Evolutionary conservation across 108 stramenopile species (phyloP).

Genomic region (Skeletonema marinoi): DNA sequence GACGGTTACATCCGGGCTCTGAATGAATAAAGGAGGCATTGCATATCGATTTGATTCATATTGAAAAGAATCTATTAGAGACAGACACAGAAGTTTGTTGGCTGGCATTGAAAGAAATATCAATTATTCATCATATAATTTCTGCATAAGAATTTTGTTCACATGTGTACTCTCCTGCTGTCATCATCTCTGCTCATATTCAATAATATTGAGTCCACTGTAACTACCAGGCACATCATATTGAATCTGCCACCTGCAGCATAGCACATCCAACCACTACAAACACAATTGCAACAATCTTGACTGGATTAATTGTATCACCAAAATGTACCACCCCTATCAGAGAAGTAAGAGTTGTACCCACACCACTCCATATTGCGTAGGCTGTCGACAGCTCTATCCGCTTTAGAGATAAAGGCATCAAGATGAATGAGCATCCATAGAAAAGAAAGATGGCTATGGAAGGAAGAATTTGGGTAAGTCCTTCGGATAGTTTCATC

Average conservation of each 20-base stretch:
- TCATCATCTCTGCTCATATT: too few relatives aligned
- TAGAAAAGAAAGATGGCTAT: constrained; percentile 30
- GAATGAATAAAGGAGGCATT: too few relatives aligned
- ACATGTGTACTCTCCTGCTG: too few relatives aligned
- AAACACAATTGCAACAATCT: constrained; percentile 17
- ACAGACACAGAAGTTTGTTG: too few relatives aligned
- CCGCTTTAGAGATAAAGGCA: constrained; percentile 18
- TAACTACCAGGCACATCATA: background rate
- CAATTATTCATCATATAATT: too few relatives aligned
- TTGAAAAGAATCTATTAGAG: too few relatives aligned
- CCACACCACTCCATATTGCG: constrained; percentile 37
- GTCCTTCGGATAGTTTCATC: constrained; percentile 33
- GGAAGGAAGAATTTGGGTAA: constrained; percentile 26
- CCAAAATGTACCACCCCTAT: constrained; percentile 20
- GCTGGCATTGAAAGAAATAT: too few relatives aligned
- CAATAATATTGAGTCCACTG: background rate
- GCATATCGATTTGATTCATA: too few relatives aligned
- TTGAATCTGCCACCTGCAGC: constrained; percentile 31
- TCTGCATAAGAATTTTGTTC: too few relatives aligned
- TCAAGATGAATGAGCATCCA: constrained; percentile 16
- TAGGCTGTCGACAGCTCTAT: constrained; percentile 34
- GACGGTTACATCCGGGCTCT: too few relatives aligned
- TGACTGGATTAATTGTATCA: constrained; percentile 24
- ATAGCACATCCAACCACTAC: constrained; percentile 22
- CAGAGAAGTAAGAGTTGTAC: constrained; percentile 21